Evolutionary conservation across 352 stramenopile species (phyloP).

Genomic region (Halophytophthora polymorphica): DNA sequence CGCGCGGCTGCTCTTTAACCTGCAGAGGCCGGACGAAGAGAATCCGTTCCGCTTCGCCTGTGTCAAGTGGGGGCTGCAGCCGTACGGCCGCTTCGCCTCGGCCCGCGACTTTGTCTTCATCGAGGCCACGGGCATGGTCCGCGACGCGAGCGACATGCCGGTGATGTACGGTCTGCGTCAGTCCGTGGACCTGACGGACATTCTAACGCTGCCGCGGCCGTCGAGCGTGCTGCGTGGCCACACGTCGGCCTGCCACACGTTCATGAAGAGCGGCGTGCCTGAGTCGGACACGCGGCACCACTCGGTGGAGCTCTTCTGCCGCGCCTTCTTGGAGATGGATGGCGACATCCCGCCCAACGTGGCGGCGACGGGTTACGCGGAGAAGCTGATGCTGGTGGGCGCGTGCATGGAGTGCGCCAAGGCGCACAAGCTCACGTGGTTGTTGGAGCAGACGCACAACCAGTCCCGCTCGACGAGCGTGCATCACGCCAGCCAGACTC

Average conservation of each 20-base stretch:
- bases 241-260: constrained; percentile 37
- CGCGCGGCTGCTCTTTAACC: no score
- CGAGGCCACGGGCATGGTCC: constrained; percentile 38
- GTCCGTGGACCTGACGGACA: constrained; percentile 26
- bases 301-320: constrained; percentile 40
- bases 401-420: constrained; percentile 36
- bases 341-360: constrained; percentile 36
- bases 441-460: constrained; percentile 25
- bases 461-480: constrained; percentile 12
- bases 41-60: constrained; percentile 46
- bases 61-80: constrained; percentile 43
- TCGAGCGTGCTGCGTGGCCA: constrained; percentile 29
- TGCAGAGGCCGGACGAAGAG: no score
- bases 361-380: constrained; percentile 21
- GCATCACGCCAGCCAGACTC: constrained; percentile 14
- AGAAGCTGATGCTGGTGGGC: constrained; percentile 32
- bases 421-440: constrained; percentile 42
- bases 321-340: constrained; percentile 33
- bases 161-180: constrained; percentile 37
- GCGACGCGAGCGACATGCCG: constrained; percentile 23
- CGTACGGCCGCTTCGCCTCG: constrained; percentile 35
- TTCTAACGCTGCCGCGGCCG: constrained; percentile 25
- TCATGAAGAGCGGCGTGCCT: constrained; percentile 20
- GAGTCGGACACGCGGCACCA: constrained; percentile 20
- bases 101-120: constrained; percentile 47